Percentiles rank a stretch among this genome's conserved stretches.
phyloP scores from a whole-genome alignment of 2,329 filamentous ascomycete genomes.

The Nemania abortiva region DNA sequence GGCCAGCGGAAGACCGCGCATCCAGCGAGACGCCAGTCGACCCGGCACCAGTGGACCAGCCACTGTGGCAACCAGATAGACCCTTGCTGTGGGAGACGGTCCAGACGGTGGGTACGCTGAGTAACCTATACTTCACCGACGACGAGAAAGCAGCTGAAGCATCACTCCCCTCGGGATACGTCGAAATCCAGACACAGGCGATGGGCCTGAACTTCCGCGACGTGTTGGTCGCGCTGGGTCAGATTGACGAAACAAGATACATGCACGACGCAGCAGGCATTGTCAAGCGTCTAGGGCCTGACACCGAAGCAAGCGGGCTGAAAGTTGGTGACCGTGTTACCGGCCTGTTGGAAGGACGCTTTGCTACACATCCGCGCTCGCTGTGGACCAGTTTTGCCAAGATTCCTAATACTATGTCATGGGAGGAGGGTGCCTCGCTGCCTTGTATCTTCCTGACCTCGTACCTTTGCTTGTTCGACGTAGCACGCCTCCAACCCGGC shows the following conservation, averaged over 20 bases:
- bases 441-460: conserved; percentile 58
- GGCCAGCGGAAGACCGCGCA: no score
- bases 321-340: background rate
- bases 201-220: conserved; percentile 29
- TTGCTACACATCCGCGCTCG: background rate
- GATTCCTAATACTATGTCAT: background rate
- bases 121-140: no score
- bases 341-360: background rate
- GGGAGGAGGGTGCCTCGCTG: conserved; percentile 53
- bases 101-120: no score
- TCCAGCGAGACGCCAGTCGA: no score
- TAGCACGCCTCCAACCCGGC: conserved; percentile 54
- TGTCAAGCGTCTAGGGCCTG: background rate
- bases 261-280: background rate
- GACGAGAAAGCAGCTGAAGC: no score
- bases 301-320: background rate
- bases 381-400: background rate
- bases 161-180: no score
- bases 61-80: no score
- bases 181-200: conserved; percentile 50
- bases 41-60: no score
- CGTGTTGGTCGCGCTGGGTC: conserved; percentile 15
- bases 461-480: conserved; percentile 55
- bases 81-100: conserved; percentile 35
- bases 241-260: background rate